Evolutionary conservation across 306 rosid genomes (phyloP).

Genomic region (Vigna unguiculata): DNA sequence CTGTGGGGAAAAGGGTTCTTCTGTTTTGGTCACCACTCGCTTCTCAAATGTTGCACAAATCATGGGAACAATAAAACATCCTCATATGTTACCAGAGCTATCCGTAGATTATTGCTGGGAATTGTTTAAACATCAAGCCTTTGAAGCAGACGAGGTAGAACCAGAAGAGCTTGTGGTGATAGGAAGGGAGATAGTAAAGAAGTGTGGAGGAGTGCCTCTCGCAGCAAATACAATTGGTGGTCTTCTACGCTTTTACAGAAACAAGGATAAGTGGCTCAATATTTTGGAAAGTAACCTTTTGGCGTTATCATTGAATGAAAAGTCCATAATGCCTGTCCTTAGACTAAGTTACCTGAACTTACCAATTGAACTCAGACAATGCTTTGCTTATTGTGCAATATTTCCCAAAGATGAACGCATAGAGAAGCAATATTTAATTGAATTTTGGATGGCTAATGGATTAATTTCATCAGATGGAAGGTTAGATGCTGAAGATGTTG

Average conservation of each 20-base stretch:
- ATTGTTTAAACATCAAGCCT: conserved; percentile 31
- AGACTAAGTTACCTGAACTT: background rate
- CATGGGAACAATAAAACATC: background rate
- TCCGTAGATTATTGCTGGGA: background rate
- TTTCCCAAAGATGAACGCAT: background rate
- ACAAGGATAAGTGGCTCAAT: too few relatives aligned
- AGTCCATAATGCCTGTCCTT: conserved; percentile 10
- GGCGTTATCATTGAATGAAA: background rate
- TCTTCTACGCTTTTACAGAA: conserved; percentile 8
- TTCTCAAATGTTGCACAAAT: background rate
- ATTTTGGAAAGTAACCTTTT: conserved; percentile 22
- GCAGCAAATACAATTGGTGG: conserved; percentile 31
- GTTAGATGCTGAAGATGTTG: conserved; percentile 33
- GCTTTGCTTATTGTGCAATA: conserved; percentile 33
- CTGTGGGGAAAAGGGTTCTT: conserved; percentile 32
- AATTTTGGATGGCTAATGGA: conserved; percentile 40
- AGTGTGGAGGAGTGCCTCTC: conserved; percentile 39
- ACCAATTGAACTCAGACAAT: conserved; percentile 13
- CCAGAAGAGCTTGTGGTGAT: conserved; percentile 13
- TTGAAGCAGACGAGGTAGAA: background rate
- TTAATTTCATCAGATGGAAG: conserved; percentile 38
- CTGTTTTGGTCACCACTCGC: conserved; percentile 28
- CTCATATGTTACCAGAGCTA: background rate
- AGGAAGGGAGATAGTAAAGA: conserved; percentile 35
- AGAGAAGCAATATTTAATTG: background rate